Base-by-base conservation (phyloP, 1,284 basidiomycete genomes). In the Moniliella sp. region DNA sequence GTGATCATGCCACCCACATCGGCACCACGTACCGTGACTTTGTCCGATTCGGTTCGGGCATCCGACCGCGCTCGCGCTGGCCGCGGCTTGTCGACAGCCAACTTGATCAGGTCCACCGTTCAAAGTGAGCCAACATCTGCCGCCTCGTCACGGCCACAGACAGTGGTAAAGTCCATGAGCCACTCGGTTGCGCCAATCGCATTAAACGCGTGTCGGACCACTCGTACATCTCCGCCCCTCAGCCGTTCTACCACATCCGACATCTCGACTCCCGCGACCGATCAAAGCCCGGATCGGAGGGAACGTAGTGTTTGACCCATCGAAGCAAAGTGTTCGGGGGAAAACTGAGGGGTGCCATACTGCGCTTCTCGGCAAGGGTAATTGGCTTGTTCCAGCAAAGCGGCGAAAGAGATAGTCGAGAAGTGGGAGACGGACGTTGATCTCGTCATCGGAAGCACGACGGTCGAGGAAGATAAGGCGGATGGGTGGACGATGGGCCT, bases 101-200 rank as follows among this genome's bases (percentile, higher is more conserved):
- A 67, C 7, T 67, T 64, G 61, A 97, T 78, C 45, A 88, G 72
- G 21, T 82, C 81, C 51, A 88, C 27, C 88, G 75, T 28, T 93
- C 84, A 54, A 97, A 94, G 56, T 97, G 91, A 1, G 84, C 91
- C 3, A 80, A 75, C 68, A 94, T 77, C 91, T 13, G 83, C 83
- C 0, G 84, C 88, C 62, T 97, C 91, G 57, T 99, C 91, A 33
- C 81, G 68, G 15, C 84, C 84, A 30, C 86, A 82, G 27, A 88
- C 80, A 1, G 86, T 93, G 1, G 88, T 86, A 48, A 84, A 94
- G 62, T 97, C 86, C 57, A 81, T 78, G 32, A 99, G 73, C 91
- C 91, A 99, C 61, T 93, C 83, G 35, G 93, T 68, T 0, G 80
- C 84, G 25, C 71, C 71, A 32, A 79, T 71, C 15, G 88, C 82